Percentiles rank a stretch among this genome's conserved stretches.
phyloP scores from a whole-genome alignment of 192 early-diverging fungal genomes.

The Haplosporangium gracile region DNA sequence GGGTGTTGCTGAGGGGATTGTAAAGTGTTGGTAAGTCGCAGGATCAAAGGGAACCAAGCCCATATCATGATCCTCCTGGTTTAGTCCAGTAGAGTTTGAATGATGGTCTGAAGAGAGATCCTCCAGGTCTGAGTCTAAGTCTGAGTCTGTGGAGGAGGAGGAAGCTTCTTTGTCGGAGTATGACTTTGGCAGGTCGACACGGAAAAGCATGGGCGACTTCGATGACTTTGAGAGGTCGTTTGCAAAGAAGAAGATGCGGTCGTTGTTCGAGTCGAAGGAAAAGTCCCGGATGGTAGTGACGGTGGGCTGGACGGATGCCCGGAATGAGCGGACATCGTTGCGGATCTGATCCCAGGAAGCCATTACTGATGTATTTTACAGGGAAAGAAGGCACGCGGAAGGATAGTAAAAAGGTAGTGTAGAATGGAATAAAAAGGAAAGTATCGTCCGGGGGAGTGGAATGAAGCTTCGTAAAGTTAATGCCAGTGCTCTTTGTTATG shows the following conservation, averaged over 20 bases:
- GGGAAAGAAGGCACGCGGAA: background rate
- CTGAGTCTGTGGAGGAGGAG: background rate
- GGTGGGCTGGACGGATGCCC: conserved; percentile 59
- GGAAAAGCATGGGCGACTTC: conserved; percentile 59
- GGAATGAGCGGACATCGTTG: conserved; percentile 66
- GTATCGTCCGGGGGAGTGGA: background rate
- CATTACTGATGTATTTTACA: conserved; percentile 14
- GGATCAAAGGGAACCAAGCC: conserved; percentile 45
- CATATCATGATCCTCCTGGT: conserved; percentile 48
- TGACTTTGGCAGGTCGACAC: conserved; percentile 52
- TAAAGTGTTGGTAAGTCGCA: conserved; percentile 38
- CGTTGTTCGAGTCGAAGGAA: conserved; percentile 60
- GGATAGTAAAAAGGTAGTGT: background rate
- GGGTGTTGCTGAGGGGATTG: conserved; percentile 12
- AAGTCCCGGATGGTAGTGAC: conserved; percentile 65
- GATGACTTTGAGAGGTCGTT: conserved; percentile 56
- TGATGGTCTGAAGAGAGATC: background rate
- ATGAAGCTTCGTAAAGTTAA: background rate
- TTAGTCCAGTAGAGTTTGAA: background rate
- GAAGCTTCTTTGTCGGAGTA: conserved; percentile 15
- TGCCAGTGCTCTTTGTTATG: background rate
- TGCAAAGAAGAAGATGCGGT: conserved; percentile 69
- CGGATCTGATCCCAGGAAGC: conserved; percentile 72
- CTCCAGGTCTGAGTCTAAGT: conserved; percentile 8
- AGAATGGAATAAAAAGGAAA: background rate